Conservation (phyloP, 1,284 basidiomycete species). For the Ustilago esculenta region DNA sequence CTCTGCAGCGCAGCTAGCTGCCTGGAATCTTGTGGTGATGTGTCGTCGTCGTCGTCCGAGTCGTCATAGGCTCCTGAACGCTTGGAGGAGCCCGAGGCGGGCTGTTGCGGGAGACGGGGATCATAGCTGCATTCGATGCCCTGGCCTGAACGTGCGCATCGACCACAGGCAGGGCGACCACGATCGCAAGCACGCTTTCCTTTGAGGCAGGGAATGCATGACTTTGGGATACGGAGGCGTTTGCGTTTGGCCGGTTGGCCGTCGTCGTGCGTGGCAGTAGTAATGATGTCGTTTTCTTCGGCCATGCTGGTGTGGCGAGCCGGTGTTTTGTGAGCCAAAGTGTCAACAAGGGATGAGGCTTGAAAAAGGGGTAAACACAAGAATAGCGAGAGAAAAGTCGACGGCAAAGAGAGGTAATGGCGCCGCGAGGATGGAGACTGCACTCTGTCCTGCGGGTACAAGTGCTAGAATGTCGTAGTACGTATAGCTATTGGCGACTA, state of each 20-base stretch:
- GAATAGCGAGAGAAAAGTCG: too few relatives aligned
- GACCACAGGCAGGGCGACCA: conserved; percentile 33
- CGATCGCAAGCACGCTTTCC: conserved; percentile 50
- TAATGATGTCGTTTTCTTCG: conserved; percentile 7
- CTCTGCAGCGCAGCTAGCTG: conserved; percentile 11
- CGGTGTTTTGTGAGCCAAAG: too few relatives aligned
- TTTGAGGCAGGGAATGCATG: conserved; percentile 41
- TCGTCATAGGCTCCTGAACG: conserved; percentile 2
- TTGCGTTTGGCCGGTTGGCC: conserved; percentile 41
- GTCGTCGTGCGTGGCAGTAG: conserved; percentile 27
- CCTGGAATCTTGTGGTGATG: background rate
- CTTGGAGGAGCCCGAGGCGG: conserved; percentile 4
- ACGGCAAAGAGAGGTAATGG: too few relatives aligned
- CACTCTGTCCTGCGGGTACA: too few relatives aligned
- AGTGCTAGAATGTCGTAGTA: too few relatives aligned
- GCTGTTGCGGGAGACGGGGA: conserved; percentile 23
- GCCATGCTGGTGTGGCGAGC: conserved; percentile 3
- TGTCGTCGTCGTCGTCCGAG: conserved; percentile 27
- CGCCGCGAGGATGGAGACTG: too few relatives aligned
- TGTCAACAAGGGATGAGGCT: too few relatives aligned
- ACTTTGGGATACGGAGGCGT: conserved; percentile 47
- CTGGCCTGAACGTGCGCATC: conserved; percentile 30
- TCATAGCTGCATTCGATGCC: conserved; percentile 37
- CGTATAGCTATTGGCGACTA: too few relatives aligned
- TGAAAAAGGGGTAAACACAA: too few relatives aligned